phyloP scores from a whole-genome alignment of 163 green algal genomes.

The Smithsoniella earleae region DNA sequence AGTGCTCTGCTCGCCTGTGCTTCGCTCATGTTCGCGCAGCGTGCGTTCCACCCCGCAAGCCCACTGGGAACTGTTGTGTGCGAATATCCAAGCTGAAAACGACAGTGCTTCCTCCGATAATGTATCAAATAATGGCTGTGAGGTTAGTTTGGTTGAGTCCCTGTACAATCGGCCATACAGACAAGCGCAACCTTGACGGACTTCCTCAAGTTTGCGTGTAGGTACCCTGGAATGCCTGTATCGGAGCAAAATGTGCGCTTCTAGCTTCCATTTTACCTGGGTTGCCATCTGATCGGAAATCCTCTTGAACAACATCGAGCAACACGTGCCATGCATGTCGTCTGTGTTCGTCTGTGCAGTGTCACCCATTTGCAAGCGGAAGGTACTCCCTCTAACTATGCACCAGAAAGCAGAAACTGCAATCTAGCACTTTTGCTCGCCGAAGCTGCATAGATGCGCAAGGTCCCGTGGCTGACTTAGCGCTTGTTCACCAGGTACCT shows the following conservation, averaged over 20 bases:
- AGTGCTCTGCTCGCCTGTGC: conserved; percentile 79
- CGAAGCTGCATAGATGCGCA: neutral
- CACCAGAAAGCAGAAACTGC: neutral
- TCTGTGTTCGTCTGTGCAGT: too few relatives aligned
- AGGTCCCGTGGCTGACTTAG: neutral
- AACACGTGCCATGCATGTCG: too few relatives aligned
- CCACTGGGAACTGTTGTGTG: neutral
- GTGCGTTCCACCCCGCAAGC: neutral
- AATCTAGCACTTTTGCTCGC: neutral
- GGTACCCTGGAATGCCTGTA: conserved; percentile 92
- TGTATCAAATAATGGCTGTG: neutral
- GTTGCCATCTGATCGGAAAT: too few relatives aligned
- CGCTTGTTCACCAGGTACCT: conserved; percentile 60
- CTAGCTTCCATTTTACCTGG: neutral
- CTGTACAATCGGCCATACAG: too few relatives aligned
- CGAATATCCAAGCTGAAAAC: neutral
- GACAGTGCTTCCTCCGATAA: neutral
- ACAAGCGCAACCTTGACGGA: too few relatives aligned
- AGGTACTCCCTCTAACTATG: neutral
- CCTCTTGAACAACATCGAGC: too few relatives aligned
- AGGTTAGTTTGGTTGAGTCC: too few relatives aligned
- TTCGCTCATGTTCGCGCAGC: conserved; percentile 87
- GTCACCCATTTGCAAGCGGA: neutral
- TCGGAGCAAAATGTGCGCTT: conserved; percentile 72
- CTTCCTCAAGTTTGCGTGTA: too few relatives aligned